Percentiles rank a stretch among this genome's conserved stretches.
These are phyloP conservation scores for Acacia confusa DNA, from an alignment of 306 rosid genomes.

Conservation along the genomic window DNA sequence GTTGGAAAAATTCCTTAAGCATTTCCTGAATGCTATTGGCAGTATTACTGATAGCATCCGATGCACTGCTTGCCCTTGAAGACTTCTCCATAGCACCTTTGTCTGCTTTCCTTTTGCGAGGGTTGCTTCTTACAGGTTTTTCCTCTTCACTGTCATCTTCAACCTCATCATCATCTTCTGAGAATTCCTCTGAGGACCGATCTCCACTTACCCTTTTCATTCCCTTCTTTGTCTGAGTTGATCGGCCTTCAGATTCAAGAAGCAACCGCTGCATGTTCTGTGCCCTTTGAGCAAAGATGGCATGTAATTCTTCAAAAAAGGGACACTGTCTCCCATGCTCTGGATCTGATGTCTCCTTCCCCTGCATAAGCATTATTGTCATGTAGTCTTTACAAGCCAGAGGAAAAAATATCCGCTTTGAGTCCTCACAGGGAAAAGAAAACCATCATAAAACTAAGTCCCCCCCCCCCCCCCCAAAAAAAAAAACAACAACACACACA, in stretches of 20 bases:
- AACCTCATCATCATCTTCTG: constrained; percentile 61
- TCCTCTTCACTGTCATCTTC: constrained; percentile 62
- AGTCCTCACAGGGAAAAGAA: neutral
- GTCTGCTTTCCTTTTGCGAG: constrained; percentile 59
- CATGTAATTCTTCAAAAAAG: constrained; percentile 82
- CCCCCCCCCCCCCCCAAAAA: neutral
- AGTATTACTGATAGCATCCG: constrained; percentile 25
- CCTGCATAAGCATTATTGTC: constrained; percentile 47
- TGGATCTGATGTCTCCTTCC: constrained; percentile 83
- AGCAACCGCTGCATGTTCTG: constrained; percentile 68
- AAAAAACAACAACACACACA: too few relatives aligned
- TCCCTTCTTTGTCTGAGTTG: constrained; percentile 53
- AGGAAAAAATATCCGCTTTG: neutral
- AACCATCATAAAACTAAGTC: neutral
- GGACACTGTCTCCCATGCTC: constrained; percentile 74
- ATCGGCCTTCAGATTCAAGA: constrained; percentile 65
- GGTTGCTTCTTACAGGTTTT: constrained; percentile 52
- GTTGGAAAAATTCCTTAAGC: constrained; percentile 71
- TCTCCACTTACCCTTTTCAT: constrained; percentile 49
- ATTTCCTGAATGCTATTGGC: constrained; percentile 43
- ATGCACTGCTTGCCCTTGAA: constrained; percentile 38
- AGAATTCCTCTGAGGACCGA: constrained; percentile 65
- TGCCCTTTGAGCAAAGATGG: constrained; percentile 69
- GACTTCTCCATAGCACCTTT: constrained; percentile 43
- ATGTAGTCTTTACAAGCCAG: neutral